phyloP scores from a whole-genome alignment of 441 rosid genomes.

The Croton laevigatus region DNA sequence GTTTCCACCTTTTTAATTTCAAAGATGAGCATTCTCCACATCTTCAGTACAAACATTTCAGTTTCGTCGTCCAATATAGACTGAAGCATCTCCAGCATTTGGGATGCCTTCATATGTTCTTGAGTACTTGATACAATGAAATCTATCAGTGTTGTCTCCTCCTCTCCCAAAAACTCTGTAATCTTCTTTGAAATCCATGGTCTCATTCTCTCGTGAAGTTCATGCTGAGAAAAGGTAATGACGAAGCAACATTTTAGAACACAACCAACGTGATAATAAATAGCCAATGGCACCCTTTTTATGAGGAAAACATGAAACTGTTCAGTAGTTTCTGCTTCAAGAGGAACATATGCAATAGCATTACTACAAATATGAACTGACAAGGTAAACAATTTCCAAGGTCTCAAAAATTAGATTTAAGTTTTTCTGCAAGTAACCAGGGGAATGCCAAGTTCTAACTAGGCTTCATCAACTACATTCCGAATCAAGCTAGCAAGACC shows the following conservation, averaged over 20 bases:
- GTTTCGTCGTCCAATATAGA: conserved; percentile 95
- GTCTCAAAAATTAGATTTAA: neutral
- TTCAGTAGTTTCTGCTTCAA: neutral
- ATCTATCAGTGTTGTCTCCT: conserved; percentile 83
- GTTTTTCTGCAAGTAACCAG: neutral
- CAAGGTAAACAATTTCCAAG: neutral
- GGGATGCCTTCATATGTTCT: conserved; percentile 83
- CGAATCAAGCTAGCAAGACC: neutral
- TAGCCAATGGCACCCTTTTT: neutral
- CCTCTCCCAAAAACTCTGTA: conserved; percentile 95
- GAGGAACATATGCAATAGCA: neutral
- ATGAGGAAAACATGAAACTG: neutral
- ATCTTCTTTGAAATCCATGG: conserved; percentile 99
- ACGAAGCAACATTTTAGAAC: conserved; percentile 1
- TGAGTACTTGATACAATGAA: conserved; percentile 82
- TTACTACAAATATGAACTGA: neutral
- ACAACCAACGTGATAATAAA: neutral
- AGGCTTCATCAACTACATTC: neutral
- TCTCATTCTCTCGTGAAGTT: conserved; percentile 91
- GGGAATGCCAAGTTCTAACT: neutral
- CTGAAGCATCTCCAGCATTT: conserved; percentile 91
- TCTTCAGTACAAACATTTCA: conserved; percentile 98
- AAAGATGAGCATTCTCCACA: conserved; percentile 99
- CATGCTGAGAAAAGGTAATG: conserved; percentile 50
- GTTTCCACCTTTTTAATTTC: conserved; percentile 94